phyloP scores from a whole-genome alignment of 176 grass and related monocot genomes.

The Oryza punctata region DNA sequence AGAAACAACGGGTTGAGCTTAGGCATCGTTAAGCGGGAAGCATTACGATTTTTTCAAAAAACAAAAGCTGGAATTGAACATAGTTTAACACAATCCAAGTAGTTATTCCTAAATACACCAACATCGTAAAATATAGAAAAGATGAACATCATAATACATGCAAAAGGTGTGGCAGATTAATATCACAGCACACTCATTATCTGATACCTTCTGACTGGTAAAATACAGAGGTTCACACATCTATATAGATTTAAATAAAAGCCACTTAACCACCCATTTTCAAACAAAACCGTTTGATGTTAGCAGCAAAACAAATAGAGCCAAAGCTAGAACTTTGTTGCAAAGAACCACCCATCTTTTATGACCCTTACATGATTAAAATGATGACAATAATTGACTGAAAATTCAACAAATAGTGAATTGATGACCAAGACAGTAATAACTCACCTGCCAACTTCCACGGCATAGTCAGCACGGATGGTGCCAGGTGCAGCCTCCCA shows the following conservation, averaged over 20 bases:
- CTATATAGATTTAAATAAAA: not conserved
- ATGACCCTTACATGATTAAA: not conserved
- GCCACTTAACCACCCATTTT: not conserved
- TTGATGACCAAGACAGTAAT: slow-evolving; percentile 6
- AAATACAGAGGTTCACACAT: not conserved
- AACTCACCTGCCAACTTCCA: slow-evolving; percentile 74
- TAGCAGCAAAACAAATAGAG: not conserved
- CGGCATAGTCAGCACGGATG: slow-evolving; percentile 69
- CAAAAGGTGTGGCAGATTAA: not conserved
- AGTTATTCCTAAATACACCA: not conserved
- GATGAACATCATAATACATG: not conserved
- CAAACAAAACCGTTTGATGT: not conserved
- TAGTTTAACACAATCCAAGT: not conserved
- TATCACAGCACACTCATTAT: not conserved
- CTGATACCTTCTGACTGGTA: not conserved
- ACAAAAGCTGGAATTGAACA: not conserved
- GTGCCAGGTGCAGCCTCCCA: slow-evolving; percentile 70
- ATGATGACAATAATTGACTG: not conserved
- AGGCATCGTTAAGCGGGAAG: not conserved
- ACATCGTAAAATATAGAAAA: not conserved
- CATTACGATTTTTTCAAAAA: not conserved
- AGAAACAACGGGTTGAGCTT: not conserved
- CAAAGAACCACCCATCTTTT: not conserved
- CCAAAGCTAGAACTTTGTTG: not conserved
- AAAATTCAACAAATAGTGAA: not conserved